A percentile compares a stretch with the other conserved stretches of the same genome.
Evolutionary conservation across 164 flowering plant genomes (phyloP).

Genomic region (Vitis amurensis): DNA sequence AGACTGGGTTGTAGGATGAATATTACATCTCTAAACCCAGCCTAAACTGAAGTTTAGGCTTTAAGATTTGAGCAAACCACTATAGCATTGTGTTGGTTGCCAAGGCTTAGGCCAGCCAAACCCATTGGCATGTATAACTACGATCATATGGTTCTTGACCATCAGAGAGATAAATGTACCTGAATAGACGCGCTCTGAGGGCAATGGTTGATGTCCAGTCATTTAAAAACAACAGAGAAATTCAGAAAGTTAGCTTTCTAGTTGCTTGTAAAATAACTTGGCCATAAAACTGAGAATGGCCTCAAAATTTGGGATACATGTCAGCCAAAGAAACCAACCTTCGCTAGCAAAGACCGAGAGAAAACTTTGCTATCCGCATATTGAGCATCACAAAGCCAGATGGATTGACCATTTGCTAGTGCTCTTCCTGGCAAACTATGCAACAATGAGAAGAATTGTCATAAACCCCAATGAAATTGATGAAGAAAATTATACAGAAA

Average conservation of each 20-base stretch:
- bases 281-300: background rate
- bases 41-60: no score
- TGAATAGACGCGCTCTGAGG: constrained; percentile 49
- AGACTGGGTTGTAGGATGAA: no score
- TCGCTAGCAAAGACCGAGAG: constrained; percentile 47
- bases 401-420: constrained; percentile 28
- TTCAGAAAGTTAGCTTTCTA: constrained; percentile 9
- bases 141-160: no score
- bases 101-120: no score
- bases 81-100: no score
- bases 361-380: constrained; percentile 43
- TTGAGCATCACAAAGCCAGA: constrained; percentile 48
- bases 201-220: background rate
- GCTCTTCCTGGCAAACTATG: constrained; percentile 46
- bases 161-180: constrained; percentile 19
- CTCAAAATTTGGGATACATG: background rate
- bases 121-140: no score
- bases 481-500: no score
- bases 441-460: background rate
- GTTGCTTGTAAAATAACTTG: background rate
- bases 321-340: constrained; percentile 24
- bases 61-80: no score
- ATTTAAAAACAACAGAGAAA: constrained; percentile 3
- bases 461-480: background rate
- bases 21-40: no score